Percentiles rank a stretch among this genome's conserved stretches.
Evolutionary conservation across 306 rosid species (phyloP).

Genomic region (Cucurbita argyrosperma): DNA sequence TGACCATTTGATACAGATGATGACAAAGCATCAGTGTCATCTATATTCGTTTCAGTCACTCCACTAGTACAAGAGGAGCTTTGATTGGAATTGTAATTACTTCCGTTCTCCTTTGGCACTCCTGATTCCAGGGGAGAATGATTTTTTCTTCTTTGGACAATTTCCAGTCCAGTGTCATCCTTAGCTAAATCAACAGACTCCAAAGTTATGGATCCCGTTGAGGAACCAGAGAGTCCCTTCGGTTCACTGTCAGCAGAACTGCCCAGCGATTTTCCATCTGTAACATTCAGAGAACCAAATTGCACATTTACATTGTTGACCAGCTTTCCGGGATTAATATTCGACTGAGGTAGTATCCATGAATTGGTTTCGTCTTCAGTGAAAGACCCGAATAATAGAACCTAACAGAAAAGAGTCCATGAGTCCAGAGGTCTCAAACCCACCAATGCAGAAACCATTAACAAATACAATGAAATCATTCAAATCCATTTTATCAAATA

Average conservation of each 20-base stretch:
- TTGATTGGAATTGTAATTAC: background rate
- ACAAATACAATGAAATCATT: background rate
- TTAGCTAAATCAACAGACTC: constrained; percentile 15
- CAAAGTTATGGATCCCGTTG: constrained; percentile 13
- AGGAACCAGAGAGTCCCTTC: constrained; percentile 14
- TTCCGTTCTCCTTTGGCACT: constrained; percentile 38
- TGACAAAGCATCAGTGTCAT: constrained; percentile 1
- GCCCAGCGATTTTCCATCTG: constrained; percentile 3
- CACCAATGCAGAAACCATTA: background rate
- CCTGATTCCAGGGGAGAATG: constrained; percentile 13
- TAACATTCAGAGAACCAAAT: constrained; percentile 54
- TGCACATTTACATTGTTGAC: constrained; percentile 39
- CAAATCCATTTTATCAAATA: background rate
- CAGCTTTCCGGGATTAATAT: constrained; percentile 26
- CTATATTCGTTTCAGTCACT: constrained; percentile 12
- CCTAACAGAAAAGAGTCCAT: constrained; percentile 16
- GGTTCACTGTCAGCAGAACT: constrained; percentile 13
- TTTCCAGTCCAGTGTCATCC: constrained; percentile 18
- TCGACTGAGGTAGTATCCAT: constrained; percentile 29
- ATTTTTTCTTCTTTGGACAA: constrained; percentile 9
- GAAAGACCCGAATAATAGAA: constrained; percentile 76
- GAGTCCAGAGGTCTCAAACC: background rate
- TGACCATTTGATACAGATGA: constrained; percentile 10
- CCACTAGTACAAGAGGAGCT: constrained; percentile 16
- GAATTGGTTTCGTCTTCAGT: constrained; percentile 77